Percentiles rank a stretch among this genome's conserved stretches.
phyloP scores from a whole-genome alignment of 192 early-diverging fungal genomes.

The Phlyctochytrium planicorne region DNA sequence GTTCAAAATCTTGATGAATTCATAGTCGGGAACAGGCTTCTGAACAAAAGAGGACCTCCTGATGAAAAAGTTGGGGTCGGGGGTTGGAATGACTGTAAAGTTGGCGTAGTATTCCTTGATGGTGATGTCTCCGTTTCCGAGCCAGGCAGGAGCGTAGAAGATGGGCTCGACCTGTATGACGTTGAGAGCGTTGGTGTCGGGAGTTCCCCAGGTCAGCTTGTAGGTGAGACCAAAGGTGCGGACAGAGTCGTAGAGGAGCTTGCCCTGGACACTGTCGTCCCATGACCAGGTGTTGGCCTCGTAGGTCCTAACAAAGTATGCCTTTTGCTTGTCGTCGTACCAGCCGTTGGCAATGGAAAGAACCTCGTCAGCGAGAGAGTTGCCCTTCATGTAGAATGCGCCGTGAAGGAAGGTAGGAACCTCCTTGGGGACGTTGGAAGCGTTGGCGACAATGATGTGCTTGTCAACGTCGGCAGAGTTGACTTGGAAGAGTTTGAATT shows the following conservation, averaged over 20 bases:
- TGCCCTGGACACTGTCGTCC: constrained; percentile 3
- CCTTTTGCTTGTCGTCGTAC: constrained; percentile 10
- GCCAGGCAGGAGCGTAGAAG: no score
- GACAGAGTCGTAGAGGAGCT: not conserved
- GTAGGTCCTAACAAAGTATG: not conserved
- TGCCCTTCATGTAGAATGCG: no score
- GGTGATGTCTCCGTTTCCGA: no score
- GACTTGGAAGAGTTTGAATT: constrained; percentile 4
- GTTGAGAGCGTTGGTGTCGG: no score
- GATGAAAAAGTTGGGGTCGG: constrained; percentile 8
- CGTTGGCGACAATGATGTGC: constrained; percentile 9
- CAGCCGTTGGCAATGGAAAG: constrained; percentile 6
- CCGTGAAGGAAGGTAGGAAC: constrained; percentile 6
- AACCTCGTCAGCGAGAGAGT: constrained; percentile 9
- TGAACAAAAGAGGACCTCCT: not conserved
- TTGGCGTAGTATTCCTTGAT: not conserved
- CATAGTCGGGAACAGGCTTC: not conserved
- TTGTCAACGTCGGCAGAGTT: constrained; percentile 9
- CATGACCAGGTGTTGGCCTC: constrained; percentile 2
- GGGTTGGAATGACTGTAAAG: constrained; percentile 1
- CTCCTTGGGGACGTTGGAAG: not conserved
- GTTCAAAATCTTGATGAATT: constrained; percentile 11
- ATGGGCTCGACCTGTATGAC: no score
- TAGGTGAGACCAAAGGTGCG: not conserved
- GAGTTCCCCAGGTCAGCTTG: constrained; percentile 2